Evolutionary conservation across 306 rosid species (phyloP).

Genomic region (Prunus mongolica): DNA sequence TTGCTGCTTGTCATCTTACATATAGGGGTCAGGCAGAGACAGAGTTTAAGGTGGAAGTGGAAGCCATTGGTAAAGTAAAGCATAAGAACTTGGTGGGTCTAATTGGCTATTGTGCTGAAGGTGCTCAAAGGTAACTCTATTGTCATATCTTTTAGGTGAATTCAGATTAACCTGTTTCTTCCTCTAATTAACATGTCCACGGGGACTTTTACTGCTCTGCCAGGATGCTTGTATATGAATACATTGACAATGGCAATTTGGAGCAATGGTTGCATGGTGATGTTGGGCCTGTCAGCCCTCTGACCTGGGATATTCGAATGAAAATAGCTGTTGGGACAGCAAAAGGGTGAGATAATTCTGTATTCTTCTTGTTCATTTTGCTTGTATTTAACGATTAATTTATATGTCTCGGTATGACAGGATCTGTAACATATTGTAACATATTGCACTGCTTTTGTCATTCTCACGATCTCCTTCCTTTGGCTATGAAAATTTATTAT

Average conservation of each 20-base stretch:
- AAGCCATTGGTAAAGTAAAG: constrained; percentile 97
- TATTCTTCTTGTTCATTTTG: constrained; percentile 7
- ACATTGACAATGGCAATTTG: constrained; percentile 87
- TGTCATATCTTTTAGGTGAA: constrained; percentile 7
- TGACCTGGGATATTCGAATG: constrained; percentile 91
- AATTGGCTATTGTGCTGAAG: constrained; percentile 92
- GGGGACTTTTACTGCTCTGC: not conserved
- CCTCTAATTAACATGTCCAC: constrained; percentile 3
- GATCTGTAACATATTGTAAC: not conserved
- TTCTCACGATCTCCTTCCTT: not conserved
- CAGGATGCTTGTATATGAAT: constrained; percentile 97
- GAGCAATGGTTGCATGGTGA: constrained; percentile 99
- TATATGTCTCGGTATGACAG: not conserved
- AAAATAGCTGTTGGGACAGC: constrained; percentile 84
- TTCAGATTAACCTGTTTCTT: not conserved
- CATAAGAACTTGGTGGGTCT: constrained; percentile 95
- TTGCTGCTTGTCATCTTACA: constrained; percentile 6
- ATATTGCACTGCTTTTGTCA: not conserved
- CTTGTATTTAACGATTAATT: not conserved
- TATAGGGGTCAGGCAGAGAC: constrained; percentile 93
- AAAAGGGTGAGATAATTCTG: constrained; percentile 62
- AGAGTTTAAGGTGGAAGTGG: constrained; percentile 97
- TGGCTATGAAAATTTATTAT: not conserved
- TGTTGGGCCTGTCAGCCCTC: constrained; percentile 82
- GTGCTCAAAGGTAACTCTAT: constrained; percentile 62